A percentile compares a stretch with the other conserved stretches of the same genome.
These are phyloP conservation scores for Eutrema salsugineum DNA, from an alignment of 441 rosid species.

Conservation along the genomic window DNA sequence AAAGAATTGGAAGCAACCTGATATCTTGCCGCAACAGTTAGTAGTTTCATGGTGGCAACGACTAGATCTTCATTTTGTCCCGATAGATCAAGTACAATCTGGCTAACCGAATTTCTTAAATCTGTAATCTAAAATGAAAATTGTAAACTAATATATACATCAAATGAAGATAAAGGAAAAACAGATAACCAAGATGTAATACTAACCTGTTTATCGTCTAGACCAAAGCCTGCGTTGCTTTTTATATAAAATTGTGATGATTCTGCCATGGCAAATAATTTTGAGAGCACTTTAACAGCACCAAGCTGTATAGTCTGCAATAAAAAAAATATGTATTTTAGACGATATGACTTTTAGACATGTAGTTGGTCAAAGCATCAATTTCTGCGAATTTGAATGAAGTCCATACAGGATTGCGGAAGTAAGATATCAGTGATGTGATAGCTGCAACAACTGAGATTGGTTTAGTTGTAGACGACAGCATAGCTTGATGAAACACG, in stretches of 20 bases:
- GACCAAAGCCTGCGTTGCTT: constrained; percentile 60
- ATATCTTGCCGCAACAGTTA: constrained; percentile 71
- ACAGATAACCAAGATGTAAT: constrained; percentile 22
- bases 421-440: constrained; percentile 75
- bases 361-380: constrained; percentile 6
- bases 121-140: constrained; percentile 59
- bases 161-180: background rate
- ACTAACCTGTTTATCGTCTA: constrained; percentile 74
- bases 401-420: constrained; percentile 58
- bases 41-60: constrained; percentile 56
- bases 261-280: constrained; percentile 56
- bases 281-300: constrained; percentile 67
- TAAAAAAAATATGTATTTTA: constrained; percentile 11
- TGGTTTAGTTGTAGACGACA: constrained; percentile 72
- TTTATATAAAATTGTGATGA: constrained; percentile 48
- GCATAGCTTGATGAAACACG: constrained; percentile 71
- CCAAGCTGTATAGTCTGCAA: constrained; percentile 78
- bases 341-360: constrained; percentile 11
- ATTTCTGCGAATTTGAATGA: constrained; percentile 16
- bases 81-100: constrained; percentile 45
- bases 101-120: constrained; percentile 45
- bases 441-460: constrained; percentile 75
- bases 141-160: constrained; percentile 25
- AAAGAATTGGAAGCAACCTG: constrained; percentile 53
- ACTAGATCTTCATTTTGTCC: constrained; percentile 62